Evolutionary conservation across 2,329 filamentous ascomycete species (phyloP), one percentile per base, ranked within the genome.

Genomic region (Colletotrichum agaves): DNA sequence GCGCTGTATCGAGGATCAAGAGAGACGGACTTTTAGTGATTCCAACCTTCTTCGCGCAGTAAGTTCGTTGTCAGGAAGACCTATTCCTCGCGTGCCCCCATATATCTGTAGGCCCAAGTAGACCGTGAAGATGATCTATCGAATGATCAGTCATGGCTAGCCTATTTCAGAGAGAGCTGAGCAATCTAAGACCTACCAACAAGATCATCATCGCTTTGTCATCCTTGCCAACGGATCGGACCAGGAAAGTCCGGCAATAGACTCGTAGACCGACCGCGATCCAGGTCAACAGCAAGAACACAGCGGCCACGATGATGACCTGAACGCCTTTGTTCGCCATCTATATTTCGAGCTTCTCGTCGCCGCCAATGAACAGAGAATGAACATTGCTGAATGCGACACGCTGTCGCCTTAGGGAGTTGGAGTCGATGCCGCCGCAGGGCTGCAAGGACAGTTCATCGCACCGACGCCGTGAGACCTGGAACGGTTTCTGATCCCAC

Each of bases 221-320:
- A 44, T 79, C 77, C 0, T 70, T 39, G 1, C 71, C 72, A 39
- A 79, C 75, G 0, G 74, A 72, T 60, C 78, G 78, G 23, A 78
- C 71, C 2, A 79, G 66, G 53, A 71, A 72, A 3, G 61, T 73
- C 49, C 76, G 75, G 15, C 74, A 77, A 63, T 78, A 79, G 1
- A 75, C 57, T 2, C 77, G 74, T 2, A 79, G 69, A 0, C 69
- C n/a, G 2, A 74, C 75, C 8, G 77, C 69, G 21, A 78, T 71
- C 11, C 76, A 75, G 3, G 75, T 74, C 10, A 82, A 53, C 5
- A 77, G 55, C 13, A 82, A 19, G 31, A 82, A 79, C 1, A 75
- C 63, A 37, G 71, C 70, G 17, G 67, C 67, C 23, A 75, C 67
- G 2, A 64, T 75, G 27, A 69, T 59, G 35, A 78, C 63, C 50